Evolutionary conservation across 768 basidiomycete species (phyloP).

Genomic region (Lentinus brumalis): DNA sequence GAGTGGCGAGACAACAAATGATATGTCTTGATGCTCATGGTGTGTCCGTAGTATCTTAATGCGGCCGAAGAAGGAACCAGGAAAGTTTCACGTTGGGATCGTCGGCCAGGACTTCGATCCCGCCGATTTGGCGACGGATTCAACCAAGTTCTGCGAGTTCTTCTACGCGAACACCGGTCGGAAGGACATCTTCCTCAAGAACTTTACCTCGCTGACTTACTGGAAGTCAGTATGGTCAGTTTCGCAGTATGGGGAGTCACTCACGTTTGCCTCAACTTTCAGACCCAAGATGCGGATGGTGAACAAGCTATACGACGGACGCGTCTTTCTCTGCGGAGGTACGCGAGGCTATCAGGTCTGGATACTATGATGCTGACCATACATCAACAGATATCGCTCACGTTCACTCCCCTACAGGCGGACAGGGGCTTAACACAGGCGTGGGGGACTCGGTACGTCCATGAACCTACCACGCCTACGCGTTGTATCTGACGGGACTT

Average conservation of each 20-base stretch:
- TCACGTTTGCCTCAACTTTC: background rate
- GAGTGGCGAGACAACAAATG: background rate
- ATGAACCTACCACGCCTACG: no score
- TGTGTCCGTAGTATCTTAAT: slow-evolving; percentile 15
- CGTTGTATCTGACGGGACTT: background rate
- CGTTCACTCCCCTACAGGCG: slow-evolving; percentile 47
- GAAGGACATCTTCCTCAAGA: slow-evolving; percentile 33
- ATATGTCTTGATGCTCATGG: background rate
- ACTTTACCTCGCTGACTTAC: slow-evolving; percentile 26
- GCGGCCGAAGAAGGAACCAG: slow-evolving; percentile 7
- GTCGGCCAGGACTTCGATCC: slow-evolving; percentile 14
- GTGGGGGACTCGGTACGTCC: slow-evolving; percentile 27
- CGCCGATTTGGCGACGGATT: slow-evolving; percentile 21
- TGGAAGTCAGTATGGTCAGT: slow-evolving; percentile 28
- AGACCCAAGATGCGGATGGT: slow-evolving; percentile 54
- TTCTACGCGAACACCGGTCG: slow-evolving; percentile 33
- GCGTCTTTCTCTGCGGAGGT: slow-evolving; percentile 52
- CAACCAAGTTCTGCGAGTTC: slow-evolving; percentile 31
- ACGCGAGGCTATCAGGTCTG: slow-evolving; percentile 2
- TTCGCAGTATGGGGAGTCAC: background rate
- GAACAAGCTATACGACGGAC: slow-evolving; percentile 41
- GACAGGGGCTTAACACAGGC: slow-evolving; percentile 36
- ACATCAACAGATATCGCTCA: slow-evolving; percentile 49
- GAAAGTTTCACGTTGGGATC: slow-evolving; percentile 4
- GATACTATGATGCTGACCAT: background rate